A percentile compares a stretch with the other conserved stretches of the same genome.
Evolutionary conservation across 2,329 filamentous ascomycete genomes (phyloP).

Genomic region (Aspergillus quadricinctus): DNA sequence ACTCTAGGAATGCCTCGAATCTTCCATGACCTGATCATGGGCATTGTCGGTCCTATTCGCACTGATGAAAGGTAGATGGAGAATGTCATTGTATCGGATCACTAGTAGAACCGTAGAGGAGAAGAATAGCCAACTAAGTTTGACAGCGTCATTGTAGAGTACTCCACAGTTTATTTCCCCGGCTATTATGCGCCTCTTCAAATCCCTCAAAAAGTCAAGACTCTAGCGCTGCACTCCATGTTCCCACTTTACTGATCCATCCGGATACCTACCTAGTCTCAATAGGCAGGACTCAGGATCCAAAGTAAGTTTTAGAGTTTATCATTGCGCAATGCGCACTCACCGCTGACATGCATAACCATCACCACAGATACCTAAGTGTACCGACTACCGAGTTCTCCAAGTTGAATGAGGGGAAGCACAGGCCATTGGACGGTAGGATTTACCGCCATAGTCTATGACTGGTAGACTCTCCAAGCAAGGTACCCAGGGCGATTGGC

Average conservation of each 20-base stretch:
- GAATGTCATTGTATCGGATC: neutral
- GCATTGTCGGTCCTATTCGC: neutral
- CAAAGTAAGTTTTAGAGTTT: neutral
- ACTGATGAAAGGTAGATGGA: neutral
- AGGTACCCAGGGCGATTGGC: neutral
- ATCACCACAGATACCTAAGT: neutral
- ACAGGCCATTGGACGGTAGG: neutral
- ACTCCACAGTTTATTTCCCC: neutral
- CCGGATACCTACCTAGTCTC: neutral
- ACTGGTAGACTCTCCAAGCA: neutral
- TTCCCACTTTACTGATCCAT: neutral
- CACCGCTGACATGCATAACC: neutral
- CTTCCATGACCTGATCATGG: neutral
- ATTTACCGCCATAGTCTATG: neutral
- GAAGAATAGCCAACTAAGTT: neutral
- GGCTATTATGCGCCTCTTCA: neutral
- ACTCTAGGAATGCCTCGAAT: neutral
- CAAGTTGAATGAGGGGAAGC: neutral
- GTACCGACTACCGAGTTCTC: neutral
- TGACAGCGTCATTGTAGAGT: neutral
- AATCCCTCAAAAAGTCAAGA: neutral
- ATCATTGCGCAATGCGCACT: neutral
- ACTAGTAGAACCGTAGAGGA: too few species aligned
- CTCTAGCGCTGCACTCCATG: neutral
- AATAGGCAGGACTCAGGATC: neutral